A percentile compares a stretch with the other conserved stretches of the same genome.
Conservation (phyloP, 2,329 filamentous ascomycete genomes). For the Mollisiaceae sp. region DNA sequence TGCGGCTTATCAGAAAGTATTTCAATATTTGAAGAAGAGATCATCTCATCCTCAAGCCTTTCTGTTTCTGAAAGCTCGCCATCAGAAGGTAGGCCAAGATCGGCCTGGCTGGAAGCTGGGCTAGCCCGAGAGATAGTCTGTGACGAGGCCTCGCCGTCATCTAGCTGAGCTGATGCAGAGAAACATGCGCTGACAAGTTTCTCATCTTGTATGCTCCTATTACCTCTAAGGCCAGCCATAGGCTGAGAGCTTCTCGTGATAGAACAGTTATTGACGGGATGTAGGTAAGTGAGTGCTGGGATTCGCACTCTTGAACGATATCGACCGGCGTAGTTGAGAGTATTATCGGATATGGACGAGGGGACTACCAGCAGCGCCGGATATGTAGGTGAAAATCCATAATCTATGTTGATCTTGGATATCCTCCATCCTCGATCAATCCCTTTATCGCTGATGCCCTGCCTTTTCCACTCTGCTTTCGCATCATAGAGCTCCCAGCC, state of each 20-base stretch:
- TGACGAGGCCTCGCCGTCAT: constrained; percentile 36
- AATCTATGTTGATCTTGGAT: constrained; percentile 87
- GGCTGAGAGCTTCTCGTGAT: constrained; percentile 96
- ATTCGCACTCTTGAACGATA: constrained; percentile 91
- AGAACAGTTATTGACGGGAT: constrained; percentile 94
- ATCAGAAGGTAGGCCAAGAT: constrained; percentile 46
- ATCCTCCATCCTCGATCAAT: constrained; percentile 73
- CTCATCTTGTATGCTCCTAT: constrained; percentile 94
- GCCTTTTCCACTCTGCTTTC: constrained; percentile 80
- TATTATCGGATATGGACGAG: constrained; percentile 91
- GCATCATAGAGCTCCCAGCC: constrained; percentile 89
- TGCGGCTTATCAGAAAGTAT: constrained; percentile 64
- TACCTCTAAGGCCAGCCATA: constrained; percentile 81
- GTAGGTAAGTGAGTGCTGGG: constrained; percentile 90
- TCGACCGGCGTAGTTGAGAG: constrained; percentile 87
- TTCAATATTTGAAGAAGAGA: constrained; percentile 53
- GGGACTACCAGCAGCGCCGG: constrained; percentile 85
- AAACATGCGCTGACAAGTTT: constrained; percentile 93
- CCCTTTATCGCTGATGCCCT: constrained; percentile 86
- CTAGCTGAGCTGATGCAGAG: constrained; percentile 57
- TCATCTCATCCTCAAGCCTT: constrained; percentile 70
- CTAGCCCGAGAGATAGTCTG: constrained; percentile 43
- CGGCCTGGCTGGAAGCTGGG: constrained; percentile 56
- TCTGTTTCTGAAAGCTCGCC: constrained; percentile 67
- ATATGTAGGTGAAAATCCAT: constrained; percentile 91